Evolutionary conservation across 2,329 filamentous ascomycete species (phyloP).

Genomic region (Mariannaea elegans): DNA sequence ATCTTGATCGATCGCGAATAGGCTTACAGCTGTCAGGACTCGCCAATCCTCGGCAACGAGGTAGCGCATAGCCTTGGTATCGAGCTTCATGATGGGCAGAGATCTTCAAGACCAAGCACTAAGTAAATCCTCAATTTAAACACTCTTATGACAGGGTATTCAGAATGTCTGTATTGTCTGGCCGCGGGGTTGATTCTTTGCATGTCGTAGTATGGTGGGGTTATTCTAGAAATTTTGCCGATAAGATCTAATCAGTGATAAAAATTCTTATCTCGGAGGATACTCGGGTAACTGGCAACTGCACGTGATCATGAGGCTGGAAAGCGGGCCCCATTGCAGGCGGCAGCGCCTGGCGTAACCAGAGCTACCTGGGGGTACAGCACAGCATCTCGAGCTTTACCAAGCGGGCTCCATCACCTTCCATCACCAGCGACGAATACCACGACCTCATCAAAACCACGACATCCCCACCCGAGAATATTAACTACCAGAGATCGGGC

Average conservation of each 20-base stretch:
- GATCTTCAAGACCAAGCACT: not conserved
- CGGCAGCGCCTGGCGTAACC: slow-evolving; percentile 58
- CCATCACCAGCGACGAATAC: slow-evolving; percentile 44
- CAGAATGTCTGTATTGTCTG: slow-evolving; percentile 14
- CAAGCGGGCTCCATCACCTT: slow-evolving; percentile 50
- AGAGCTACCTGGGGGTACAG: slow-evolving; percentile 45
- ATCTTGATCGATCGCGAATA: slow-evolving; percentile 33
- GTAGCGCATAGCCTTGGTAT: slow-evolving; percentile 93
- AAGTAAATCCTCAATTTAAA: not conserved
- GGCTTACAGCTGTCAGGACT: slow-evolving; percentile 85
- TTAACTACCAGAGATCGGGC: slow-evolving; percentile 17
- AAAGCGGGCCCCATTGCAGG: slow-evolving; percentile 45
- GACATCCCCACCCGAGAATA: slow-evolving; percentile 22
- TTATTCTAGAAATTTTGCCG: slow-evolving; percentile 40
- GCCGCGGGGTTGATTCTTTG: slow-evolving; percentile 35
- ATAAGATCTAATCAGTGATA: slow-evolving; percentile 46
- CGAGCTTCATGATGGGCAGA: slow-evolving; percentile 80
- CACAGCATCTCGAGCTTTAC: slow-evolving; percentile 47
- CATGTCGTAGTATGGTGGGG: slow-evolving; percentile 39
- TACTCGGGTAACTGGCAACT: slow-evolving; percentile 14
- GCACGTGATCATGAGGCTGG: slow-evolving; percentile 46
- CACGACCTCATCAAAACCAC: slow-evolving; percentile 32
- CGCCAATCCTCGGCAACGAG: slow-evolving; percentile 93
- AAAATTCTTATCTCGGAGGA: slow-evolving; percentile 25
- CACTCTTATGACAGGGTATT: not conserved